A percentile compares a stretch with the other conserved stretches of the same genome.
These are phyloP conservation scores for Cladophialophora immunda DNA, from an alignment of 2,329 filamentous ascomycete species.

Conservation along the genomic window DNA sequence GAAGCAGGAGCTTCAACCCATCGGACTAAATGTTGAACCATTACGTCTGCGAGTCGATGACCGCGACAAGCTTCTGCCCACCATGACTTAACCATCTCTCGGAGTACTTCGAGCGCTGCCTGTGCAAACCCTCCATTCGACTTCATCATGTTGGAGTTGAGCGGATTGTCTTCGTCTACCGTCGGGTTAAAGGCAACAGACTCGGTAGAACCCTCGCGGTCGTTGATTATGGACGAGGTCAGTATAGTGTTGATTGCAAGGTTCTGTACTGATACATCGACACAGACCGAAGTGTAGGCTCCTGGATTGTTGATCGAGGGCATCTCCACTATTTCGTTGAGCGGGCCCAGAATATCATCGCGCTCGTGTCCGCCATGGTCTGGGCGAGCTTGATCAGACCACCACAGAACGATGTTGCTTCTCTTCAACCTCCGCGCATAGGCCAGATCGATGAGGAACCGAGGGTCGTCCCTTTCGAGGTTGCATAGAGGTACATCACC, in stretches of 20 bases:
- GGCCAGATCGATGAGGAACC: conserved; percentile 93
- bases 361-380: conserved; percentile 96
- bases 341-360: conserved; percentile 82
- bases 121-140: conserved; percentile 81
- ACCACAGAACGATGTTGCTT: conserved; percentile 96
- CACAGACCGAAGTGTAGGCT: conserved; percentile 94
- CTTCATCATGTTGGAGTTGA: conserved; percentile 71
- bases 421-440: conserved; percentile 90
- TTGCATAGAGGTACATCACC: conserved; percentile 96
- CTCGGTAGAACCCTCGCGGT: conserved; percentile 83
- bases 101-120: conserved; percentile 85
- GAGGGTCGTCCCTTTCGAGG: conserved; percentile 89
- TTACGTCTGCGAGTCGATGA: conserved; percentile 93
- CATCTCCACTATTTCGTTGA: conserved; percentile 87
- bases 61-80: conserved; percentile 93
- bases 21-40: conserved; percentile 95
- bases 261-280: conserved; percentile 92
- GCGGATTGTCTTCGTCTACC: conserved; percentile 67
- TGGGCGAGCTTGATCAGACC: conserved; percentile 84
- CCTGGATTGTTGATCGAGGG: conserved; percentile 91
- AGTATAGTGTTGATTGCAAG: conserved; percentile 97
- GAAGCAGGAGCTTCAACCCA: conserved; percentile 96
- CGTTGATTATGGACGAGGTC: conserved; percentile 95
- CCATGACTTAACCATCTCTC: conserved; percentile 99
- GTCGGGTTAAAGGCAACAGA: conserved; percentile 85